A percentile compares a stretch with the other conserved stretches of the same genome.
phyloP scores from a whole-genome alignment of 2,329 filamentous ascomycete species.

The Akanthomyces uredinophilus region DNA sequence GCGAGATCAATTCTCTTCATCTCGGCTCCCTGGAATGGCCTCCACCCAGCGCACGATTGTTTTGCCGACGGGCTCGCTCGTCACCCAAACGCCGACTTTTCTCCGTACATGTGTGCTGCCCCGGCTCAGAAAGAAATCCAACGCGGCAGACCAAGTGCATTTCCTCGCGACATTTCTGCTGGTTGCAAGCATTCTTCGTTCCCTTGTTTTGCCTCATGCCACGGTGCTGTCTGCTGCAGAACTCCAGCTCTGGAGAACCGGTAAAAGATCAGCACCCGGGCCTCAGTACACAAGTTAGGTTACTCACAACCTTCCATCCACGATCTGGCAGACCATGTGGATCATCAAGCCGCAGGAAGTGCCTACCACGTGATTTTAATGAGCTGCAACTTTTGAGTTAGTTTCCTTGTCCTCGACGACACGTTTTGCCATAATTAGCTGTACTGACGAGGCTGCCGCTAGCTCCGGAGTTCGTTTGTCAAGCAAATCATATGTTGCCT shows the following conservation, averaged over 20 bases:
- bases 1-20: too few relatives aligned
- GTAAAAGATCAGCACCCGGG: neutral
- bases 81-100: too few relatives aligned
- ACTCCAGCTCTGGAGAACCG: neutral
- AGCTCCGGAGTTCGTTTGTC: neutral
- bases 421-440: neutral
- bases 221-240: neutral
- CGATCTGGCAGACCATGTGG: conserved; percentile 7
- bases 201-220: neutral
- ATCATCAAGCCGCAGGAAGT: neutral
- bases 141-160: too few relatives aligned
- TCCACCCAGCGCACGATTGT: neutral
- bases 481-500: neutral
- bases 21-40: neutral
- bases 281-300: too few relatives aligned
- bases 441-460: neutral
- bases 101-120: too few relatives aligned
- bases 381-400: neutral
- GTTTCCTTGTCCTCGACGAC: neutral
- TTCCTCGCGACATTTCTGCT: neutral
- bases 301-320: neutral
- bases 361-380: neutral
- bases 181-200: neutral
- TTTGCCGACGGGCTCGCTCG: neutral
- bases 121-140: neutral